Evolutionary conservation across 805 yeast species (phyloP).

Genomic region (Candida bentonensis): DNA sequence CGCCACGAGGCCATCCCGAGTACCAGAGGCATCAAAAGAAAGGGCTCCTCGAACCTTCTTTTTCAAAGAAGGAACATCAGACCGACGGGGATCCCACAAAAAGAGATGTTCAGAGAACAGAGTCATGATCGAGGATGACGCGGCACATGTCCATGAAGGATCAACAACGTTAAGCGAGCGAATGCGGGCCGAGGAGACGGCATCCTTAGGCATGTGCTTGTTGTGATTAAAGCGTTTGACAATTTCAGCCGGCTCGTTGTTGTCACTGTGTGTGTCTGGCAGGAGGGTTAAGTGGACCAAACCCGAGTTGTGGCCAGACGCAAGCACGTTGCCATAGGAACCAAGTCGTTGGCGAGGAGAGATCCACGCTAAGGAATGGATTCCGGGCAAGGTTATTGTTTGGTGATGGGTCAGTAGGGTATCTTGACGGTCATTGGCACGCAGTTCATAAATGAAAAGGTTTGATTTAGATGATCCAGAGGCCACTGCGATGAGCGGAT

Average conservation of each 20-base stretch:
- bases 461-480: slow-evolving; percentile 34
- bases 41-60: slow-evolving; percentile 36
- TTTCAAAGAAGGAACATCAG: slow-evolving; percentile 44
- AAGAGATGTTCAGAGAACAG: slow-evolving; percentile 57
- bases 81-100: slow-evolving; percentile 57
- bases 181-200: slow-evolving; percentile 19
- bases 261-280: slow-evolving; percentile 36
- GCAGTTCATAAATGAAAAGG: slow-evolving; percentile 39
- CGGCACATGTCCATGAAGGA: slow-evolving; percentile 30
- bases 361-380: slow-evolving; percentile 32
- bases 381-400: slow-evolving; percentile 40
- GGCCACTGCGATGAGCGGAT: slow-evolving; percentile 40
- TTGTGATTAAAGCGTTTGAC: slow-evolving; percentile 67
- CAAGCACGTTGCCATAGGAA: slow-evolving; percentile 31
- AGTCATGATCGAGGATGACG: slow-evolving; percentile 38
- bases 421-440: slow-evolving; percentile 16
- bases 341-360: slow-evolving; percentile 21
- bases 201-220: slow-evolving; percentile 34
- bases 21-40: slow-evolving; percentile 33
- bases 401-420: slow-evolving; percentile 40
- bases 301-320: slow-evolving; percentile 68
- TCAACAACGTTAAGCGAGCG: slow-evolving; percentile 26
- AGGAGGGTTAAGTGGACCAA: slow-evolving; percentile 56
- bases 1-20: slow-evolving; percentile 40
- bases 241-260: slow-evolving; percentile 48